These are phyloP conservation scores for Mimosa pudica DNA, from an alignment of 306 rosid species.

Conservation along the genomic window DNA sequence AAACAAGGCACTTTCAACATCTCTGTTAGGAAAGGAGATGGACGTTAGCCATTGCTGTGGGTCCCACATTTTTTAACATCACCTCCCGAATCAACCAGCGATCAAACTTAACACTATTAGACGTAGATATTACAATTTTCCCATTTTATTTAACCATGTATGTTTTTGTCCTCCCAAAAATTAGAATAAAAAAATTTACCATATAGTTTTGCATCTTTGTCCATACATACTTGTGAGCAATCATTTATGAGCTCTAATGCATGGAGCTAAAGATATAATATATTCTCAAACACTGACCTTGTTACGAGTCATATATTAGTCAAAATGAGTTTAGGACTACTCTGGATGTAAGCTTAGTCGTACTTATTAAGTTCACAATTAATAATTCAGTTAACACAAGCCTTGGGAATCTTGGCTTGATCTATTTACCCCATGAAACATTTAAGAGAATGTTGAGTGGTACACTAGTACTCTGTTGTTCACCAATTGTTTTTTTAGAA, in stretches of 20 bases:
- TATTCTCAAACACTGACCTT: background rate
- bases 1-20: too few relatives aligned
- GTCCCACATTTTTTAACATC: too few relatives aligned
- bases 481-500: background rate
- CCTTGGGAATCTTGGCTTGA: conserved; percentile 4
- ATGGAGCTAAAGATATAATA: background rate
- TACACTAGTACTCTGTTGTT: background rate
- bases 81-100: too few relatives aligned
- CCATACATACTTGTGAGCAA: background rate
- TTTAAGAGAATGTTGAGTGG: background rate
- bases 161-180: too few relatives aligned
- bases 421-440: background rate
- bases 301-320: background rate
- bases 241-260: background rate
- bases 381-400: background rate
- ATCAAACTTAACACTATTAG: too few relatives aligned
- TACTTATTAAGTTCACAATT: background rate
- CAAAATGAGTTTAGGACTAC: background rate
- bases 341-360: background rate
- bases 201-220: too few relatives aligned
- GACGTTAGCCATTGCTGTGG: too few relatives aligned
- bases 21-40: too few relatives aligned
- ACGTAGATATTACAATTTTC: too few relatives aligned
- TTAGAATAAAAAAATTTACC: too few relatives aligned
- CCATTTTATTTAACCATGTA: too few relatives aligned